Conservation (phyloP, 805 yeast species). For the Ogataea nitratoaversa region DNA sequence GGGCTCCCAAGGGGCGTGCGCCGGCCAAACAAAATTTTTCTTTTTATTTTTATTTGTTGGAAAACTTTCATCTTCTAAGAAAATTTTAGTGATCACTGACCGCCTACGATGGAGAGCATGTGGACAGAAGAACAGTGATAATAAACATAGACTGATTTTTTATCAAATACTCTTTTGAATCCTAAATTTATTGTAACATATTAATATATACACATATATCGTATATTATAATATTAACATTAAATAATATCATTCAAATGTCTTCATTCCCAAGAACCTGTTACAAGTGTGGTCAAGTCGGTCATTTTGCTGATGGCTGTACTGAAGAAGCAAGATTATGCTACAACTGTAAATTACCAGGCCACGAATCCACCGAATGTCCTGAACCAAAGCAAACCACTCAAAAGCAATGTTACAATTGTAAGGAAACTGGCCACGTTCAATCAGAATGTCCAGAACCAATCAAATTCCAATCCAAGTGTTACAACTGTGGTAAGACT, state of each 20-base stretch:
- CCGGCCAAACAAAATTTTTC: not conserved
- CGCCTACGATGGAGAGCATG: too few species aligned
- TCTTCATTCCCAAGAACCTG: slow-evolving; percentile 59
- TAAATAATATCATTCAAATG: too few species aligned
- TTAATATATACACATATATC: too few species aligned
- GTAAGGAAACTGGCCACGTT: slow-evolving; percentile 88
- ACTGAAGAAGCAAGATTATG: slow-evolving; percentile 80
- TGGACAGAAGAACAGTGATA: too few species aligned
- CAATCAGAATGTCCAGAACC: slow-evolving; percentile 76
- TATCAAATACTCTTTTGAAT: too few species aligned
- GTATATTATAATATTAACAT: too few species aligned
- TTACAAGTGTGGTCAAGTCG: slow-evolving; percentile 88
- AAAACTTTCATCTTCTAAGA: too few species aligned
- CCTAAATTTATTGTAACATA: too few species aligned
- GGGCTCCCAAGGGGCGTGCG: not conserved
- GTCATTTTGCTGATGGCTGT: slow-evolving; percentile 88
- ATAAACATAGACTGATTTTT: too few species aligned
- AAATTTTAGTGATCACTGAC: too few species aligned
- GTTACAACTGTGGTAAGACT: slow-evolving; percentile 72
- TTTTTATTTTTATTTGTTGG: not conserved
- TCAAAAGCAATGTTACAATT: slow-evolving; percentile 87
- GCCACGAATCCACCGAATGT: slow-evolving; percentile 86
- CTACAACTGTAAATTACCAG: slow-evolving; percentile 88
- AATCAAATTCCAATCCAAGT: slow-evolving; percentile 54
- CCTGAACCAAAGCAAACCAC: slow-evolving; percentile 82